Evolutionary conservation across 306 rosid genomes (phyloP), one percentile per base, ranked within the genome.

Genomic region (Senna tora): DNA sequence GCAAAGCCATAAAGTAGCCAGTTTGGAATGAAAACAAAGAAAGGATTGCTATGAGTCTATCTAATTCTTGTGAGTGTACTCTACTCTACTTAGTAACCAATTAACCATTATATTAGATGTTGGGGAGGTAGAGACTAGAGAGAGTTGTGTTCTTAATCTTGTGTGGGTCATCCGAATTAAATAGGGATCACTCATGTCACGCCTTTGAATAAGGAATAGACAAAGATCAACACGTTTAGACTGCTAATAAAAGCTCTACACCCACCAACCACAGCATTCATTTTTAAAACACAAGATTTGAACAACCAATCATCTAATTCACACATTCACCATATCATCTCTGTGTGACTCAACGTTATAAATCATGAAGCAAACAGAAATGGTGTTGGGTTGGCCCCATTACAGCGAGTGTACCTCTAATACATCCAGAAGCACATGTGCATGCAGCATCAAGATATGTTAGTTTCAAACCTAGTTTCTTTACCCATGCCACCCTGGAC

Each of bases 361-460:
- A 34, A 43, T 8, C 5, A 71, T 32, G 4, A 30, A 6, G 33
- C 0, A 14, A 11, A 46, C 5, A 13, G 2, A 59, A 61, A 51
- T n/a, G 4, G 59, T 38, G 17, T 41, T 65, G 81, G 80, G 17
- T 41, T 65, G 81, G 80, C 76, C 60, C 84, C 87, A 82, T 77
- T 38, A 80, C 89, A 80, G 87, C 81, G 73, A 77, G 56, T 49
- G 84, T 78, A 72, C 71, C 83, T 43, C 65, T 5, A 28, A 46
- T 43, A 57, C 46, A 0, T 32, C 42, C 20, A 7, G 68, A 16
- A 81, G 68, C 80, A 81, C 84, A 64, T 81, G 86, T 50, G 53
- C 53, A 25, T 71, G 74, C 22, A 49, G 4, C 53, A 5, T n/a
- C 14, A 22, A 17, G 46, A 66, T 60, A 22, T 28, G 17, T 20